phyloP scores from a whole-genome alignment of 306 rosid species.

The Cucurbita maxima region DNA sequence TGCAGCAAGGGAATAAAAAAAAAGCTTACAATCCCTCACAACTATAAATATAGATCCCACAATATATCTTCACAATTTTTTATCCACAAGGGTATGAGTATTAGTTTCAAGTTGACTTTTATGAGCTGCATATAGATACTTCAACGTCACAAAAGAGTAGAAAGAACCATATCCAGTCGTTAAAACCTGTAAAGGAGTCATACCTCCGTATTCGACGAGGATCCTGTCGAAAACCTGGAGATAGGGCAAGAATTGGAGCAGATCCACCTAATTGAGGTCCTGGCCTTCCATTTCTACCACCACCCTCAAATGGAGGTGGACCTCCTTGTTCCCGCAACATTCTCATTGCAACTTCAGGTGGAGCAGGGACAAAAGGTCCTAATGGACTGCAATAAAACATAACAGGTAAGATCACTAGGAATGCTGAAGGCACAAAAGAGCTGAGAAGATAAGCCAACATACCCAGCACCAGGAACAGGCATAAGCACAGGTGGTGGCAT shows the following conservation, averaged over 20 bases:
- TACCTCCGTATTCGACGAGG: constrained; percentile 94
- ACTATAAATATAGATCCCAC: background rate
- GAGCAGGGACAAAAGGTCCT: constrained; percentile 99
- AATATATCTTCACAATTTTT: background rate
- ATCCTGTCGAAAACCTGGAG: constrained; percentile 71
- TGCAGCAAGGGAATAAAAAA: background rate
- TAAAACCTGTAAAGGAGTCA: background rate
- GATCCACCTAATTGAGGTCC: constrained; percentile 75
- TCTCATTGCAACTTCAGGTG: constrained; percentile 99
- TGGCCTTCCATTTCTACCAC: constrained; percentile 56
- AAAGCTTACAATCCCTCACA: background rate
- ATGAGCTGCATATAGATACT: background rate
- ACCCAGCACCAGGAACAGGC: constrained; percentile 99
- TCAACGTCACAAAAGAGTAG: background rate
- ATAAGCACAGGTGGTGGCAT: constrained; percentile 87
- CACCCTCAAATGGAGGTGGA: constrained; percentile 65
- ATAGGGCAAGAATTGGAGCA: constrained; percentile 62
- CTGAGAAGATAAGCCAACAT: constrained; percentile 13
- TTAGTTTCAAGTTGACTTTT: background rate
- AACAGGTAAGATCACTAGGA: constrained; percentile 4
- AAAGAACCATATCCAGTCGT: background rate
- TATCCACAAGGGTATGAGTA: background rate
- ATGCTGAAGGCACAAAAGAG: background rate
- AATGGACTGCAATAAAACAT: constrained; percentile 51
- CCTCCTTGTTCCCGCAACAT: constrained; percentile 97